Conservation (phyloP, 2,329 filamentous ascomycete species). For the Apiospora saccharicola region DNA sequence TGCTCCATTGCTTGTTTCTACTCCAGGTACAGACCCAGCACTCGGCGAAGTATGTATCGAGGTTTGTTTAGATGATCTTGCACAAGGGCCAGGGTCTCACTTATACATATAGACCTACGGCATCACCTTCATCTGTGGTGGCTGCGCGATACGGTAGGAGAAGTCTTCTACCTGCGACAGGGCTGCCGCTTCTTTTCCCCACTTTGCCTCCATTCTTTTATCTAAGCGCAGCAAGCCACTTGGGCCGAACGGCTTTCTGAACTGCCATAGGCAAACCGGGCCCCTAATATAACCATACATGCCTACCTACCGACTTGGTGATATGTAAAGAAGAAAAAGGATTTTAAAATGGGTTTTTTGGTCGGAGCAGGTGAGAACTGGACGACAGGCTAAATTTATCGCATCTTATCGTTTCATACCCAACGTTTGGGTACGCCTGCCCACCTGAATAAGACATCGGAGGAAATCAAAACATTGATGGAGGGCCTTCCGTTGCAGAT, state of each 20-base stretch:
- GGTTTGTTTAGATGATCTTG: background rate
- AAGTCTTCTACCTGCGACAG: background rate
- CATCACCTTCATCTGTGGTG: background rate
- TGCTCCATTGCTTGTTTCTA: constrained; percentile 13
- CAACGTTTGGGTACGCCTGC: background rate
- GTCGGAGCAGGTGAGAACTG: background rate
- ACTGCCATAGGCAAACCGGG: background rate
- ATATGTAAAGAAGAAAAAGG: background rate
- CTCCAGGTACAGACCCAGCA: background rate
- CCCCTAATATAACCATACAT: too few species aligned
- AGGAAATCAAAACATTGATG: constrained; percentile 2
- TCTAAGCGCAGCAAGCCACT: constrained; percentile 14
- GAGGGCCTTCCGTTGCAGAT: constrained; percentile 9
- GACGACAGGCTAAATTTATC: constrained; percentile 2
- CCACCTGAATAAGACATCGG: background rate
- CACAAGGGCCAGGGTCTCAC: background rate
- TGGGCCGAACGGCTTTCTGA: background rate
- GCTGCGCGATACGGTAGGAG: background rate
- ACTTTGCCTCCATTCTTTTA: background rate
- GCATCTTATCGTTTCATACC: background rate
- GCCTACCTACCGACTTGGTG: too few species aligned
- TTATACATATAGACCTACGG: too few species aligned
- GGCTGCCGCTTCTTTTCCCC: background rate
- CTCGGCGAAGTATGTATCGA: background rate
- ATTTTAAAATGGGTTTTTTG: too few species aligned